Evolutionary conservation across 345 rosid genomes (phyloP), one percentile per base, ranked within the genome.

Genomic region (Limnanthes douglasii): DNA sequence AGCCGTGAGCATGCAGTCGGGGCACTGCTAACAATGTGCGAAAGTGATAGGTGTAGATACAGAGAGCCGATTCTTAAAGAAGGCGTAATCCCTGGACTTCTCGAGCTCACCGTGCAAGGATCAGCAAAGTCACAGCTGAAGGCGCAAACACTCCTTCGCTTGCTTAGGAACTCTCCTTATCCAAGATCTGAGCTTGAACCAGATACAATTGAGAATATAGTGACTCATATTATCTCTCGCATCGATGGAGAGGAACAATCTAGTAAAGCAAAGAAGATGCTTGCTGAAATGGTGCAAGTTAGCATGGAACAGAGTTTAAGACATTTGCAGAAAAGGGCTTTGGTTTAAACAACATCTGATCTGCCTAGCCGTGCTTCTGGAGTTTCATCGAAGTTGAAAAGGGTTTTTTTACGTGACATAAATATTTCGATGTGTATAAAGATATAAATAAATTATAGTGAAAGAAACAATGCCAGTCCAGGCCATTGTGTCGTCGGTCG

Each of bases 281-380:
- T 90, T 24, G 69, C 94, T 10, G 98, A 90, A 64, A 90, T 90
- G 98, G 96, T 90, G 19, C 93, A 90, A 53, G 94, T 84, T 18
- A 83, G 98, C 60, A 84, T 90, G 98, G 98, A 90, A 29, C 84
- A 84, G 62, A 90, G 94, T 61, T 62, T 90, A 67, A 75, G 85
- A 54, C 96, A 84, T 75, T 34, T 90, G 39, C 96, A 90, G 60
- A 79, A 61, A 64, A 75, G 98, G 60, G 98, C 98, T 46, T 62
- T 77, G 35, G 84, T 80, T 19, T 69, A 73, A 43, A 64, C 84
- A 1, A 75, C 92, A 3, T 37, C 72, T 35, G 84, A 76, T 54
- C 35, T 78, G 62, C 65, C 90, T 49, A 69, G 28, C 6, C 51
- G 70, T 47, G 27, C 73, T 45, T 69, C 78, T 25, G 68, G 69